These are phyloP conservation scores for Polygonum aviculare DNA, from an alignment of 148 eudicot genomes.

Conservation along the genomic window DNA sequence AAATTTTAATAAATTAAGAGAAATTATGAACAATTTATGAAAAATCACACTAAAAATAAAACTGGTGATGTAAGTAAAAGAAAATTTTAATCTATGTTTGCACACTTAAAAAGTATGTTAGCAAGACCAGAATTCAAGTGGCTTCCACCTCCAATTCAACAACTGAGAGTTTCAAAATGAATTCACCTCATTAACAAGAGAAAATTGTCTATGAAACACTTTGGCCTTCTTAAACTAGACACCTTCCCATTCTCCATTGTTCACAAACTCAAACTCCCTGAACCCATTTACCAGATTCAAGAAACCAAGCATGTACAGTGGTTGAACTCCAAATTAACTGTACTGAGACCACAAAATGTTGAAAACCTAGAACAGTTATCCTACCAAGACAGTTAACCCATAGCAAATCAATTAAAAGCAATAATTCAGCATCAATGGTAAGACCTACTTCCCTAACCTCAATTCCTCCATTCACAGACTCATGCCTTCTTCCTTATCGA, in stretches of 20 bases:
- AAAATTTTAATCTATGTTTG: too few species aligned
- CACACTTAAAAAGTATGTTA: too few species aligned
- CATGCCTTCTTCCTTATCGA: conserved; percentile 38
- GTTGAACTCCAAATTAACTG: not conserved
- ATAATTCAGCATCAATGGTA: not conserved
- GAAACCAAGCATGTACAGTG: not conserved
- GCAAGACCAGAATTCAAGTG: not conserved
- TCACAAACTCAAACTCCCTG: not conserved
- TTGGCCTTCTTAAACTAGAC: not conserved
- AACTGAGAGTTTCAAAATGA: not conserved
- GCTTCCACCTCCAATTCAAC: not conserved
- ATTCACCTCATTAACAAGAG: not conserved
- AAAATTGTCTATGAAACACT: not conserved
- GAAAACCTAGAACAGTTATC: not conserved
- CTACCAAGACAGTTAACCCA: not conserved
- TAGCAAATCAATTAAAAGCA: not conserved
- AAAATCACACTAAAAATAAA: too few species aligned
- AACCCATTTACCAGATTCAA: not conserved
- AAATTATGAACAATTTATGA: too few species aligned
- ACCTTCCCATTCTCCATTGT: not conserved
- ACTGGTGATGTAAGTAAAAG: too few species aligned
- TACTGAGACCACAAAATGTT: not conserved
- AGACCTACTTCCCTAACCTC: not conserved
- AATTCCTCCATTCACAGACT: not conserved
- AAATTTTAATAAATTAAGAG: too few species aligned